Conservation (phyloP, 306 rosid species). For the Quercus engelmannii region DNA sequence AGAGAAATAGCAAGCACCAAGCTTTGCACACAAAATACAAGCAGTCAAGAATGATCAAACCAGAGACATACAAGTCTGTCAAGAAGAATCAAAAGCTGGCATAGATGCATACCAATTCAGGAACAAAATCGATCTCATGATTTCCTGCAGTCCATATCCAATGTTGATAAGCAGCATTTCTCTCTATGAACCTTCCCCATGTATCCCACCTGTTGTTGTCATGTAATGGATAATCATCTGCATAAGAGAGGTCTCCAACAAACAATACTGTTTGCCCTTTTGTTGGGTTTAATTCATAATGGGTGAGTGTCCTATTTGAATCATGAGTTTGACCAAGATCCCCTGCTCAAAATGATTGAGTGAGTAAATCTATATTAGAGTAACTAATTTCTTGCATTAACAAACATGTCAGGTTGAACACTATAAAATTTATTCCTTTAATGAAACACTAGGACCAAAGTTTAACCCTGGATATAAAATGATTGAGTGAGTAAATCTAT, state of each 20-base stretch:
- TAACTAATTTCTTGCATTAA: not conserved
- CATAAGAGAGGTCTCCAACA: constrained; percentile 72
- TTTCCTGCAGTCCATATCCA: constrained; percentile 72
- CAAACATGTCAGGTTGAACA: not conserved
- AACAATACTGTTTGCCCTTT: constrained; percentile 55
- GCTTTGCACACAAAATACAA: not conserved
- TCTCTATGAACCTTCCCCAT: constrained; percentile 77
- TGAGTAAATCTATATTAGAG: not conserved
- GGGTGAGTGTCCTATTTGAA: constrained; percentile 68
- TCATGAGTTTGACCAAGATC: constrained; percentile 72
- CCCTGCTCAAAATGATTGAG: constrained; percentile 42
- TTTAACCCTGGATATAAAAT: not conserved
- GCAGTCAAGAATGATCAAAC: not conserved
- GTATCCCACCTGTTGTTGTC: constrained; percentile 77
- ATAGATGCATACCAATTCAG: constrained; percentile 30
- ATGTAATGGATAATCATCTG: constrained; percentile 66
- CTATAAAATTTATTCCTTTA: not conserved
- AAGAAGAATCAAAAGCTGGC: not conserved
- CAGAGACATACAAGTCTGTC: not conserved
- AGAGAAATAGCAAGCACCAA: not conserved
- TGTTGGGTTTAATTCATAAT: constrained; percentile 54
- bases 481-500: not conserved
- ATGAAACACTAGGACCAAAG: not conserved
- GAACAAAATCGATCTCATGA: constrained; percentile 51
- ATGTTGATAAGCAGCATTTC: constrained; percentile 76